phyloP scores from a whole-genome alignment of 2,329 filamentous ascomycete species.

The Byssoonygena ceratinophila region DNA sequence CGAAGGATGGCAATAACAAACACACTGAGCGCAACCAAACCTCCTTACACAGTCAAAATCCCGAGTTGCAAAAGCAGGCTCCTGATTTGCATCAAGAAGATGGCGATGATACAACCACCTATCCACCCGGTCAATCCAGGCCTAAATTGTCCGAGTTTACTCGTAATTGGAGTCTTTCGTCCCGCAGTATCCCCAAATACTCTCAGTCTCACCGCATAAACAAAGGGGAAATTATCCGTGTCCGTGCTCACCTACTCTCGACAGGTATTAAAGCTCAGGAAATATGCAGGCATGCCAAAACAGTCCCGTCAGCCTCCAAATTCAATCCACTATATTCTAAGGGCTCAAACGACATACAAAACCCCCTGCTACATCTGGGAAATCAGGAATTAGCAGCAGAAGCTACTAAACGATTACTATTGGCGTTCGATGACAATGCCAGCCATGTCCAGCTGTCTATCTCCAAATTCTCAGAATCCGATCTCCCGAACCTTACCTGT shows the following conservation, averaged over 20 bases:
- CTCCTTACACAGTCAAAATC: background rate
- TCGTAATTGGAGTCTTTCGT: slow-evolving; percentile 51
- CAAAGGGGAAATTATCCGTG: slow-evolving; percentile 67
- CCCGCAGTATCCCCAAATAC: slow-evolving; percentile 34
- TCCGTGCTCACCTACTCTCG: slow-evolving; percentile 63
- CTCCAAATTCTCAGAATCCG: slow-evolving; percentile 37
- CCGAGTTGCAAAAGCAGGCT: background rate
- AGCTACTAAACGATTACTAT: slow-evolving; percentile 44
- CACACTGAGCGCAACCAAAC: background rate
- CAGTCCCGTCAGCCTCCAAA: slow-evolving; percentile 19
- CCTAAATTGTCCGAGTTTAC: slow-evolving; percentile 25
- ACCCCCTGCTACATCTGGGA: slow-evolving; percentile 33
- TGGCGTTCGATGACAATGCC: slow-evolving; percentile 38
- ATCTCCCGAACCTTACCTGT: slow-evolving; percentile 36
- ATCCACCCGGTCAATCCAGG: background rate
- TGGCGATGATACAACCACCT: background rate
- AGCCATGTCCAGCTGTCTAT: slow-evolving; percentile 37
- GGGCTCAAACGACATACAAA: slow-evolving; percentile 20
- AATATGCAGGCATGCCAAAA: slow-evolving; percentile 56
- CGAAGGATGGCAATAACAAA: background rate
- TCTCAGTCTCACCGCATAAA: slow-evolving; percentile 38
- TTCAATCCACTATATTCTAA: slow-evolving; percentile 1
- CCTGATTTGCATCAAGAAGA: background rate
- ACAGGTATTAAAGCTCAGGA: slow-evolving; percentile 86
- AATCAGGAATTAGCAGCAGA: slow-evolving; percentile 45